Evolutionary conservation across 2,329 filamentous ascomycete genomes (phyloP).

Genomic region (Sporothrix pallida): DNA sequence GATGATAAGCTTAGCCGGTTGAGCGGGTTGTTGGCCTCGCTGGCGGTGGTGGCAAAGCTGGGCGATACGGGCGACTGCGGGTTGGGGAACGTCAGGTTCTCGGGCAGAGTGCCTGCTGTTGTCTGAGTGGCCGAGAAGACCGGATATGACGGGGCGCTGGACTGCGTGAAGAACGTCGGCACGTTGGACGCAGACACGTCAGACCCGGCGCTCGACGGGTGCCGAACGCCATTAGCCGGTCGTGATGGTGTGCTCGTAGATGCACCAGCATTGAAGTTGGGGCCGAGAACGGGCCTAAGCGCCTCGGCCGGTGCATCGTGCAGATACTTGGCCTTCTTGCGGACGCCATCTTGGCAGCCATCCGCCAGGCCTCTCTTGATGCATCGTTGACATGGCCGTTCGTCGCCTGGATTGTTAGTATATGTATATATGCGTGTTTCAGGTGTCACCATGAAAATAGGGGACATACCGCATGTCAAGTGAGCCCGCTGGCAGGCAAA

Average conservation of each 20-base stretch:
- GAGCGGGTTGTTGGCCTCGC: slow-evolving; percentile 50
- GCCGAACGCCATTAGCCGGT: slow-evolving; percentile 54
- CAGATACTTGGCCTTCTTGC: slow-evolving; percentile 99
- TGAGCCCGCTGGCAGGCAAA: slow-evolving; percentile 97
- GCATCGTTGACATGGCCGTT: slow-evolving; percentile 90
- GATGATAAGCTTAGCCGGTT: slow-evolving; percentile 56
- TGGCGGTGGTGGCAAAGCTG: slow-evolving; percentile 64
- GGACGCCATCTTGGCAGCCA: slow-evolving; percentile 91
- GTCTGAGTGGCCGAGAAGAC: slow-evolving; percentile 58
- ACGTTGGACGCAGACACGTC: slow-evolving; percentile 52
- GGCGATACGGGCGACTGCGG: slow-evolving; percentile 78
- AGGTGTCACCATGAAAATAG: not conserved
- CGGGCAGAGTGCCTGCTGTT: slow-evolving; percentile 54
- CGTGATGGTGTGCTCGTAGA: slow-evolving; percentile 51
- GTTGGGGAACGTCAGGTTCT: slow-evolving; percentile 61
- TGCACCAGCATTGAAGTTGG: slow-evolving; percentile 63
- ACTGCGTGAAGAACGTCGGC: slow-evolving; percentile 54
- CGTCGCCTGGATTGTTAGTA: slow-evolving; percentile 70
- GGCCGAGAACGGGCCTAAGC: slow-evolving; percentile 80
- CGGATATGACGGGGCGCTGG: slow-evolving; percentile 54
- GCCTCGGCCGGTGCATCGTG: slow-evolving; percentile 93
- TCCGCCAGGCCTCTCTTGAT: slow-evolving; percentile 92
- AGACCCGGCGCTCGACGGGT: slow-evolving; percentile 54
- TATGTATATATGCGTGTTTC: not conserved
- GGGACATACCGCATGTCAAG: slow-evolving; percentile 88